Conservation (phyloP, 2,329 filamentous ascomycete genomes). For the Pseudogymnoascus sp. region DNA sequence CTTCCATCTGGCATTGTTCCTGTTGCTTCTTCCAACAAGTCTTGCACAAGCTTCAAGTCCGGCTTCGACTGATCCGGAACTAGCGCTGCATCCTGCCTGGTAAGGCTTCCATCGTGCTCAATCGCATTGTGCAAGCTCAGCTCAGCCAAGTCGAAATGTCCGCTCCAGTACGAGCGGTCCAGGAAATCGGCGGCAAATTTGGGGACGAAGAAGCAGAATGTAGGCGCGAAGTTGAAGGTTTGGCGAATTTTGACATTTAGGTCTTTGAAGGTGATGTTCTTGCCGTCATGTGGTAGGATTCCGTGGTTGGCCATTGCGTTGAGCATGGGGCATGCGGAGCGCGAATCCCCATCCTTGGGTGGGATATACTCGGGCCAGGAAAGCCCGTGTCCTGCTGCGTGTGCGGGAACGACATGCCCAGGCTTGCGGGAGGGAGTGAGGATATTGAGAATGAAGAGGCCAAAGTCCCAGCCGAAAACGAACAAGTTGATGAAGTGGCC, state of each 20-base stretch:
- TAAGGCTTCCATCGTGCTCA: constrained; percentile 19
- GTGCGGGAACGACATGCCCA: constrained; percentile 31
- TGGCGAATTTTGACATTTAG: constrained; percentile 15
- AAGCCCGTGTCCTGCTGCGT: constrained; percentile 30
- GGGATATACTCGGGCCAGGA: constrained; percentile 33
- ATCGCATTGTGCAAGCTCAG: constrained; percentile 17
- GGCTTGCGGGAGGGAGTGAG: constrained; percentile 31
- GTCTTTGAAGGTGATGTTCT: constrained; percentile 27
- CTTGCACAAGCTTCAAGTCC: constrained; percentile 31
- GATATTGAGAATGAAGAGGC: constrained; percentile 32
- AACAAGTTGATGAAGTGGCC: constrained; percentile 29
- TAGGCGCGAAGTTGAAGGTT: constrained; percentile 18
- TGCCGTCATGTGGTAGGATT: constrained; percentile 35
- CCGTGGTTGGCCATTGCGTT: constrained; percentile 38
- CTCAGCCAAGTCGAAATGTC: constrained; percentile 16
- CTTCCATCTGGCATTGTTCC: constrained; percentile 29
- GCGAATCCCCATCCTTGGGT: constrained; percentile 31
- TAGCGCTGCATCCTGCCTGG: constrained; percentile 30
- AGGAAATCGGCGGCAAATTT: constrained; percentile 21
- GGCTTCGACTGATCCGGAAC: constrained; percentile 33
- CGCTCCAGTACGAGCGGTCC: constrained; percentile 18
- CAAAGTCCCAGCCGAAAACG: constrained; percentile 34
- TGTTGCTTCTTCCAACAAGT: constrained; percentile 31
- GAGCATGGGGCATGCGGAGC: constrained; percentile 33
- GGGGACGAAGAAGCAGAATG: constrained; percentile 19